A percentile compares a stretch with the other conserved stretches of the same genome.
Conservation (phyloP, 768 basidiomycete genomes). For the Boletus coccyginus region DNA sequence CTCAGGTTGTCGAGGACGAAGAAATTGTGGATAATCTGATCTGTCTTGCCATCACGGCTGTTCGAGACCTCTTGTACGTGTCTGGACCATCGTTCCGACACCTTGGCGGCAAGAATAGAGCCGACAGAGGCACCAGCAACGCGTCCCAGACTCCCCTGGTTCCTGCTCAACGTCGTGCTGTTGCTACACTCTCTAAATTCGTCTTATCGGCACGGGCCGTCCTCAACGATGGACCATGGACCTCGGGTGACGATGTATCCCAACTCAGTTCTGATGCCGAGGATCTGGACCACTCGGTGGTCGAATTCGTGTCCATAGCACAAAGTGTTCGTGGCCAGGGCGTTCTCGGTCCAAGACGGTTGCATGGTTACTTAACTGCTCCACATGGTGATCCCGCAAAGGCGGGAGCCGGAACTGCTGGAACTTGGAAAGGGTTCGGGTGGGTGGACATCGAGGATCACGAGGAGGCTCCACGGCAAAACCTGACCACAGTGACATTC, state of each 20-base stretch:
- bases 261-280: slow-evolving; percentile 71
- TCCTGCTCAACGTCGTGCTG: slow-evolving; percentile 76
- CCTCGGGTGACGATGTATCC: slow-evolving; percentile 14
- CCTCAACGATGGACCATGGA: slow-evolving; percentile 41
- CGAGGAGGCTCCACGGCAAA: slow-evolving; percentile 29
- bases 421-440: slow-evolving; percentile 54
- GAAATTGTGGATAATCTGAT: slow-evolving; percentile 60
- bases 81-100: slow-evolving; percentile 56
- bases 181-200: slow-evolving; percentile 84
- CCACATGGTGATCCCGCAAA: slow-evolving; percentile 38
- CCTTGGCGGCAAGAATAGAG: slow-evolving; percentile 43
- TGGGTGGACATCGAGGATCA: slow-evolving; percentile 40
- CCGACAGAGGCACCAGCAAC: slow-evolving; percentile 26
- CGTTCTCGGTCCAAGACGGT: slow-evolving; percentile 30
- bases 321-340: slow-evolving; percentile 38
- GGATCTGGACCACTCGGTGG: slow-evolving; percentile 67
- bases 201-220: slow-evolving; percentile 84
- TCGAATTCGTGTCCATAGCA: slow-evolving; percentile 64
- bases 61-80: slow-evolving; percentile 70
- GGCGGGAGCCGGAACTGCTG: slow-evolving; percentile 50
- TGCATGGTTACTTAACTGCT: slow-evolving; percentile 37
- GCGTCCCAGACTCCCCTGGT: slow-evolving; percentile 59
- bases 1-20: slow-evolving; percentile 52
- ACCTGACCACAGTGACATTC: slow-evolving; percentile 30
- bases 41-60: slow-evolving; percentile 53